Percentiles rank a stretch among this genome's conserved stretches.
These are phyloP conservation scores for Ceratocystis papillata DNA, from an alignment of 2,329 filamentous ascomycete species.

Conservation along the genomic window DNA sequence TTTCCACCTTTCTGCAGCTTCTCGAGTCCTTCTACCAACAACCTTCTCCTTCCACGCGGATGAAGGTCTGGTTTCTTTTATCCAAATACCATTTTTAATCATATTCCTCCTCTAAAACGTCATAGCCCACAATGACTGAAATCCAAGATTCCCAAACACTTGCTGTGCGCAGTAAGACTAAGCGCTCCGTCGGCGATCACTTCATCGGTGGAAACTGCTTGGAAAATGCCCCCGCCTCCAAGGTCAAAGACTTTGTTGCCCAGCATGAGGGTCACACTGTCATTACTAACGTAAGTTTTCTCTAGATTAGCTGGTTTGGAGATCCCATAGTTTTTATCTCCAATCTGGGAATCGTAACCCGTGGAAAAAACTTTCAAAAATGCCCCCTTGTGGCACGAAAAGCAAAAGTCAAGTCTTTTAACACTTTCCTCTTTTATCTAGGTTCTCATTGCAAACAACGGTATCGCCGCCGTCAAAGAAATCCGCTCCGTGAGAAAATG, in stretches of 20 bases:
- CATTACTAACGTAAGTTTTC: conserved; percentile 76
- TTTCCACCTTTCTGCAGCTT: conserved; percentile 12
- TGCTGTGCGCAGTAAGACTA: conserved; percentile 39
- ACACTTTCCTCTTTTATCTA: conserved; percentile 33
- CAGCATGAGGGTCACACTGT: conserved; percentile 88
- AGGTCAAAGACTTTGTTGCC: conserved; percentile 93
- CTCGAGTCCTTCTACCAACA: conserved; percentile 9
- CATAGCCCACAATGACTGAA: conserved; percentile 39
- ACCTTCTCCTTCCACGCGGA: conserved; percentile 20
- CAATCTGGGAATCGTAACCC: neutral
- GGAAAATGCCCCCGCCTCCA: conserved; percentile 67
- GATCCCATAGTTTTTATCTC: neutral
- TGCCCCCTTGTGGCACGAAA: neutral
- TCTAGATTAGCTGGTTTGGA: neutral
- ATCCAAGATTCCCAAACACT: conserved; percentile 37
- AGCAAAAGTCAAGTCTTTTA: neutral
- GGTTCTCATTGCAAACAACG: conserved; percentile 99
- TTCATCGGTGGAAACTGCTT: conserved; percentile 94
- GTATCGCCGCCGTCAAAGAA: conserved; percentile 98
- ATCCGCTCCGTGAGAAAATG: conserved; percentile 99
- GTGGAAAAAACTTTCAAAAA: neutral
- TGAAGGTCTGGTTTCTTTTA: conserved; percentile 12
- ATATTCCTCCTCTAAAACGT: conserved; percentile 16
- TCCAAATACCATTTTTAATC: conserved; percentile 18
- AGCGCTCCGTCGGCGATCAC: conserved; percentile 75